Conservation (phyloP, 1,284 basidiomycete species). For the Ceratobasidium sp. region DNA sequence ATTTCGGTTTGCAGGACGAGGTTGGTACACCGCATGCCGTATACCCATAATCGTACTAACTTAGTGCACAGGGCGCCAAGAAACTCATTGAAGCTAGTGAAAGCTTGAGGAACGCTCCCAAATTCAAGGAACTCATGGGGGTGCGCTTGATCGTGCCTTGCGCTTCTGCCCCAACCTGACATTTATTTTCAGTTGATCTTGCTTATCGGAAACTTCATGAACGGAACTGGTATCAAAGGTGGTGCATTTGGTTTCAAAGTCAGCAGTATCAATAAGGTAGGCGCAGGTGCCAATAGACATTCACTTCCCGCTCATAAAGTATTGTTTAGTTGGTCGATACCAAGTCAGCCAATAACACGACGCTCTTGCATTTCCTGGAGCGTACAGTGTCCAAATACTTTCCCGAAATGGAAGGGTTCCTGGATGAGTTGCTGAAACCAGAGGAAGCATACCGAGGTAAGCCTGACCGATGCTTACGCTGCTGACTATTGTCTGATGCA, state of each 20-base stretch:
- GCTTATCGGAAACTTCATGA: slow-evolving; percentile 97
- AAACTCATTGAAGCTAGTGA: slow-evolving; percentile 84
- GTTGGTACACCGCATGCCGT: slow-evolving; percentile 55
- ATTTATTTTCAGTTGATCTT: slow-evolving; percentile 76
- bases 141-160: slow-evolving; percentile 58
- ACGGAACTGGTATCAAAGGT: slow-evolving; percentile 95
- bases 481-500: background rate
- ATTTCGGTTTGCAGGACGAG: slow-evolving; percentile 66
- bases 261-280: slow-evolving; percentile 95
- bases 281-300: slow-evolving; percentile 21
- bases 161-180: slow-evolving; percentile 20
- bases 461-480: slow-evolving; percentile 50
- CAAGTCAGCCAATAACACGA: slow-evolving; percentile 93
- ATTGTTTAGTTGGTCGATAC: slow-evolving; percentile 88
- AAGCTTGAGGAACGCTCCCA: slow-evolving; percentile 76
- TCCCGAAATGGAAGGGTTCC: slow-evolving; percentile 85
- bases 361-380: slow-evolving; percentile 94
- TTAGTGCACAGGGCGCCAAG: slow-evolving; percentile 68
- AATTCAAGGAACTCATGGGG: slow-evolving; percentile 87
- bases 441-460: slow-evolving; percentile 92
- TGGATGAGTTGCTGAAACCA: slow-evolving; percentile 89
- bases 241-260: slow-evolving; percentile 98
- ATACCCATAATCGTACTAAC: slow-evolving; percentile 45
- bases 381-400: slow-evolving; percentile 90
- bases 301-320: slow-evolving; percentile 9